Percentiles rank a stretch among this genome's conserved stretches.
Evolutionary conservation across 805 yeast genomes (phyloP).

Genomic region (Candida taoyuanica): DNA sequence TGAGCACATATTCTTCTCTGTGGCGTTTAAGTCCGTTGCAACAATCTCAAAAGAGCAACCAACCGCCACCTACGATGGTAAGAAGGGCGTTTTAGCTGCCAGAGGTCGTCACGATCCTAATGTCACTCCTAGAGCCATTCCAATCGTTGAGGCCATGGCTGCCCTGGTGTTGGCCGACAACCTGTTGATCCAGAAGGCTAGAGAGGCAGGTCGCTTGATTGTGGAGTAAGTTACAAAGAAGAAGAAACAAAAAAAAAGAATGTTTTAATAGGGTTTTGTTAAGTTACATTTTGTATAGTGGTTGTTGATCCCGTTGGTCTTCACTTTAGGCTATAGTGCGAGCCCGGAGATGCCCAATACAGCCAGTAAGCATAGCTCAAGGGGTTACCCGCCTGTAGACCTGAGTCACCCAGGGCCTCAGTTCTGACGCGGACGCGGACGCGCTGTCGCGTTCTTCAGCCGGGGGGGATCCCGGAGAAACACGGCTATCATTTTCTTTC

Average conservation of each 20-base stretch:
- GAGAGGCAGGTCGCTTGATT: constrained; percentile 50
- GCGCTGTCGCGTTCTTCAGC: too few species aligned
- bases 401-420: too few species aligned
- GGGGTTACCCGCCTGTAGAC: too few species aligned
- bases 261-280: too few species aligned
- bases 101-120: constrained; percentile 98
- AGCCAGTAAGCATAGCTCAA: too few species aligned
- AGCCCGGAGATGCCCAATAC: neutral
- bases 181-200: constrained; percentile 76
- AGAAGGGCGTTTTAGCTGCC: constrained; percentile 83
- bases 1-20: constrained; percentile 88
- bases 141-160: constrained; percentile 97
- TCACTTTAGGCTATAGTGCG: too few species aligned
- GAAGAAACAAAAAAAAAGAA: neutral
- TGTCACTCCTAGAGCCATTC: constrained; percentile 97
- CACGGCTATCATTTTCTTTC: neutral
- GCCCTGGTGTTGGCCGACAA: constrained; percentile 91
- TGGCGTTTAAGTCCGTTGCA: constrained; percentile 98
- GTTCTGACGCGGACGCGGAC: too few species aligned
- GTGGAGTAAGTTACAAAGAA: constrained; percentile 14
- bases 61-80: constrained; percentile 87
- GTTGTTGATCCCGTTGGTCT: too few species aligned
- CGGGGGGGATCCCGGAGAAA: neutral
- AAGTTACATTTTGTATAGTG: too few species aligned
- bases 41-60: constrained; percentile 91